Evolutionary conservation across 1,284 basidiomycete species (phyloP).

Genomic region (Tilletia setariae): DNA sequence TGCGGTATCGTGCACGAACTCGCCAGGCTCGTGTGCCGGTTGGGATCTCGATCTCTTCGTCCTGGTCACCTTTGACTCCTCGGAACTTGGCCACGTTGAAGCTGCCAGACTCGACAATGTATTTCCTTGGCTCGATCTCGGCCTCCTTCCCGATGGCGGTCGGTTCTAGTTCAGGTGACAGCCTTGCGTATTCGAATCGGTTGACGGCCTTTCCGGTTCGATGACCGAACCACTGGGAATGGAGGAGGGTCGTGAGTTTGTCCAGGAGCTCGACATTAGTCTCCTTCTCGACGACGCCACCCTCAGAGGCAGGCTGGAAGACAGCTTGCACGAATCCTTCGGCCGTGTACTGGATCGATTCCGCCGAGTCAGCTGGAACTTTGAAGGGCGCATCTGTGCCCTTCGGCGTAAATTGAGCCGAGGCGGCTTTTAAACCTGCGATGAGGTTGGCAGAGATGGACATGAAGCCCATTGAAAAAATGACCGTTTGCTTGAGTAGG

Average conservation of each 20-base stretch:
- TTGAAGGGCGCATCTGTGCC: not conserved
- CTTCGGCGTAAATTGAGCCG: not conserved
- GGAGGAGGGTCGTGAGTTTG: conserved; percentile 3
- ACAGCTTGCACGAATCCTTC: not conserved
- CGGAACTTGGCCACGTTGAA: not conserved
- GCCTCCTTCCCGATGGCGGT: conserved; percentile 1
- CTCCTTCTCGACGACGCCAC: not conserved
- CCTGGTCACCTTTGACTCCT: not conserved
- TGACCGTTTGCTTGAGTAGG: conserved; percentile 9
- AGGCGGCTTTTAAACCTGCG: not conserved
- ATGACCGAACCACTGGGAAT: not conserved
- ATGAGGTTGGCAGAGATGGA: not conserved
- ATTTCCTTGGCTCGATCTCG: not conserved
- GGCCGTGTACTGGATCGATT: conserved; percentile 2
- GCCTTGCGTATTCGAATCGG: conserved; percentile 8
- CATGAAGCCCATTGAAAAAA: not conserved
- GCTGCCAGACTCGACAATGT: not conserved
- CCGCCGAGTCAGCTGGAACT: not conserved
- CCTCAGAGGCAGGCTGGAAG: not conserved
- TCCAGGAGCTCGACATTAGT: not conserved
- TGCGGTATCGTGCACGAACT: not conserved
- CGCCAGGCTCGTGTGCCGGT: not conserved
- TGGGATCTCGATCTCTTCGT: not conserved
- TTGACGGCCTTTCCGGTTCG: not conserved
- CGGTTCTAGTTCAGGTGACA: not conserved